Base-by-base conservation (phyloP, 768 basidiomycete species). In the Leccinum disarticulatum region DNA sequence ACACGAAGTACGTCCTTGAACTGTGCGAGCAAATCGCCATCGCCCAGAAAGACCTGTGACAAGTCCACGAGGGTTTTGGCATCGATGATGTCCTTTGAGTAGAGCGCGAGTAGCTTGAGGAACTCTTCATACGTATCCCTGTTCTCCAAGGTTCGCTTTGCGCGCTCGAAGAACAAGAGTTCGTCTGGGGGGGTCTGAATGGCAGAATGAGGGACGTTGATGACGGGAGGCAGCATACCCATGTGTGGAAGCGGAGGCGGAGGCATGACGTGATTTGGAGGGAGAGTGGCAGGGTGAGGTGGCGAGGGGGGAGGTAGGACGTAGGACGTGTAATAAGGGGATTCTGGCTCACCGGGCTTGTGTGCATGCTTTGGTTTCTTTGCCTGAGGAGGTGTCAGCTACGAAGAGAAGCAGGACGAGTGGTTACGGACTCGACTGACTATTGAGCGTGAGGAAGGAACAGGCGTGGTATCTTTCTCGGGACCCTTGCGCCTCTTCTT, bases 121-220 rank as follows among this genome's bases (percentile, higher is more conserved):
- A 98, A 98, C 65, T 98, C 96, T 67, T 97, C 94, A 67, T 91
- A 93, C 38, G 85, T 81, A 55, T 90, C 90, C 60, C 84, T 82
- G 71, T 79, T 84, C 69, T 91, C 91, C 8, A 93, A 74, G 0
- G 85, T 78, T 64, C 87, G 88, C 74, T 91, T 96, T 63, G 94
- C 91, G 46, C 91, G 86, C 69, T 98, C 97, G 70, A 98, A 98
- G 81, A 98, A 98, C 13, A 90, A 78, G 33, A 95, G 82, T 68
- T 97, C 94, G 61, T 93, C 90, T 11, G 83, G 81, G 1, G 84
- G 68, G 25, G 75, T 68, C 57, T 76, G 75, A 1, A 76, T 73
- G 46, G 68, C 56, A 52, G 69, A 55, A 63, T 74, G 73, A 28
- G 70, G 58, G 59, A 71, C 43, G 68, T 55, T 61, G n/a, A 66